A percentile compares a stretch with the other conserved stretches of the same genome.
Evolutionary conservation across 345 rosid species (phyloP).

Genomic region (Eucalyptus melliodora): DNA sequence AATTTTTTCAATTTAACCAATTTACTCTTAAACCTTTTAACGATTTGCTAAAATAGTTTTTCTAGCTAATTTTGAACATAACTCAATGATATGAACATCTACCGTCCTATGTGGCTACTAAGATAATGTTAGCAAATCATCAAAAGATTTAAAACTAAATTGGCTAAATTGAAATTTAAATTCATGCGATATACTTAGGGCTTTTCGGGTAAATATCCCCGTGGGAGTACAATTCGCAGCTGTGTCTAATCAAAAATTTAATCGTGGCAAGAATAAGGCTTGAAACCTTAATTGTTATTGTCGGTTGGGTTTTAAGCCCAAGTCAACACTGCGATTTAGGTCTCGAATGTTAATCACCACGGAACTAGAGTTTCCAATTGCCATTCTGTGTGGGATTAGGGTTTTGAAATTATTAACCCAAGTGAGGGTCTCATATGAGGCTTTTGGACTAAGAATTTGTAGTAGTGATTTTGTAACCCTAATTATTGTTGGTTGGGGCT

Average conservation of each 20-base stretch:
- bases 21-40: too few relatives aligned
- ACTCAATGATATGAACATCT: rapidly evolving
- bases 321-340: neutral
- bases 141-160: neutral
- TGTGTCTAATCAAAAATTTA: neutral
- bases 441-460: too few relatives aligned
- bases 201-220: neutral
- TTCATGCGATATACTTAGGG: too few relatives aligned
- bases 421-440: too few relatives aligned
- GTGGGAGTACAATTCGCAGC: neutral
- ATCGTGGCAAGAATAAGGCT: neutral
- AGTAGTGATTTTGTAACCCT: too few relatives aligned
- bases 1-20: too few relatives aligned
- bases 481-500: too few relatives aligned
- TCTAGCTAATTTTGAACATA: too few relatives aligned
- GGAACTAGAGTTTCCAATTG: neutral
- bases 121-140: too few relatives aligned
- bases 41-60: too few relatives aligned
- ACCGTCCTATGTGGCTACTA: too few relatives aligned
- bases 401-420: neutral
- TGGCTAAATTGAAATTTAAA: too few relatives aligned
- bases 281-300: neutral
- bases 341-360: neutral
- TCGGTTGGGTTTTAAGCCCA: neutral
- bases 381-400: neutral